phyloP scores from a whole-genome alignment of 1,284 basidiomycete genomes.

The Trametes sp. region DNA sequence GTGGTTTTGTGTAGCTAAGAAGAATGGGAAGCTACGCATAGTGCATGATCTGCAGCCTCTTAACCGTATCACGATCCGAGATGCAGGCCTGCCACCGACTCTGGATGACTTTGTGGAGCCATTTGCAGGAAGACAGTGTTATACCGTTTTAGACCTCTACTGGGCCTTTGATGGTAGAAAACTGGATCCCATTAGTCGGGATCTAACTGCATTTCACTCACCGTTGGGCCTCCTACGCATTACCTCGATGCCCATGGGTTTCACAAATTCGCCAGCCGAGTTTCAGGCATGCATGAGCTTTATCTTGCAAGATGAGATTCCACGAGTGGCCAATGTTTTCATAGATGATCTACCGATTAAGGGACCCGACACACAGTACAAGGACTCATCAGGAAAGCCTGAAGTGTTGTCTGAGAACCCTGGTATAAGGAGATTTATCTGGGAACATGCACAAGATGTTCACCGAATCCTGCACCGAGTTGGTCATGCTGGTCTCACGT shows the following conservation, averaged over 20 bases:
- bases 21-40: conserved; percentile 36
- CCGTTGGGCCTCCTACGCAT: not conserved
- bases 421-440: conserved; percentile 42
- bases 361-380: not conserved
- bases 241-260: not conserved
- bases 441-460: conserved; percentile 37
- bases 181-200: conserved; percentile 34
- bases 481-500: conserved; percentile 36
- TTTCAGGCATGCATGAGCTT: not conserved
- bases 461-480: conserved; percentile 42
- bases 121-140: conserved; percentile 22
- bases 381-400: not conserved
- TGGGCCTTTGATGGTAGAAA: conserved; percentile 17
- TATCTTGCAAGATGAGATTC: not conserved
- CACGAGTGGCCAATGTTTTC: not conserved
- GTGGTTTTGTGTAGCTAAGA: conserved; percentile 52
- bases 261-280: not conserved
- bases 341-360: not conserved
- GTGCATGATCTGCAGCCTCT: conserved; percentile 42
- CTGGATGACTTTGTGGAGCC: conserved; percentile 24
- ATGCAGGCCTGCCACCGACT: conserved; percentile 18
- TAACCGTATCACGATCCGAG: conserved; percentile 31
- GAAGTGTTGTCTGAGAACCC: conserved; percentile 3
- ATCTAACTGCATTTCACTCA: conserved; percentile 35
- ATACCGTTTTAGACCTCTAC: conserved; percentile 24